Conservation (phyloP, 352 stramenopile species). For the Blastocystis sp. region DNA sequence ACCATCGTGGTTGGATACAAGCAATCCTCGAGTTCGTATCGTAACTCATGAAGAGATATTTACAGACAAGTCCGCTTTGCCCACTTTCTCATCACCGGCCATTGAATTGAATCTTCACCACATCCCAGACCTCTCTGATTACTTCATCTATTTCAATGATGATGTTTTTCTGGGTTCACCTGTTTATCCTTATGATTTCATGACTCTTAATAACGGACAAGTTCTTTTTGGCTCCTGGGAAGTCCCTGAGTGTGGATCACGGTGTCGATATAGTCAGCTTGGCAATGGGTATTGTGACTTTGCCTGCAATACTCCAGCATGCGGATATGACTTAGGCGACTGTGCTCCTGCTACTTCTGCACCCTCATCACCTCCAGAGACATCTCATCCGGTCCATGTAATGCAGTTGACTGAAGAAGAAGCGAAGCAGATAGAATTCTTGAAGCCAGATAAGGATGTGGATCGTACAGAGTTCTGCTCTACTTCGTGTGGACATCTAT, state of each 20-base stretch:
- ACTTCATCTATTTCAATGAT: constrained; percentile 94
- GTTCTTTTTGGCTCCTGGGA: constrained; percentile 88
- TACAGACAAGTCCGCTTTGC: constrained; percentile 77
- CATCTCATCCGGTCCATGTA: constrained; percentile 74
- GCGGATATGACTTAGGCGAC: constrained; percentile 87
- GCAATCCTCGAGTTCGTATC: constrained; percentile 78
- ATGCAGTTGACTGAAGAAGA: not conserved
- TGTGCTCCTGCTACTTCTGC: constrained; percentile 73
- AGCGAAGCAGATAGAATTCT: not conserved
- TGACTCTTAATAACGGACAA: constrained; percentile 79
- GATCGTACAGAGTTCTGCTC: too few species aligned
- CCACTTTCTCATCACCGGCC: constrained; percentile 87
- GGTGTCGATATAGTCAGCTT: constrained; percentile 75
- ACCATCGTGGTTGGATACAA: constrained; percentile 85
- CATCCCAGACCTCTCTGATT: constrained; percentile 83
- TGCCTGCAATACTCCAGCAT: constrained; percentile 82
- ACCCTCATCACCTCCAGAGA: not conserved
- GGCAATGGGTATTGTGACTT: constrained; percentile 77
- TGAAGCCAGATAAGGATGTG: not conserved
- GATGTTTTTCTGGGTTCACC: constrained; percentile 87
- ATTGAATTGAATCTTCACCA: constrained; percentile 89
- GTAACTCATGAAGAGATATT: constrained; percentile 87
- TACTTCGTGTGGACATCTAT: not conserved
- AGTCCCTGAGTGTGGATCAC: constrained; percentile 80
- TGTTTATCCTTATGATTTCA: constrained; percentile 85